These are phyloP conservation scores for Arthrinium phaeospermum DNA, from an alignment of 2,329 filamentous ascomycete species.

Conservation along the genomic window DNA sequence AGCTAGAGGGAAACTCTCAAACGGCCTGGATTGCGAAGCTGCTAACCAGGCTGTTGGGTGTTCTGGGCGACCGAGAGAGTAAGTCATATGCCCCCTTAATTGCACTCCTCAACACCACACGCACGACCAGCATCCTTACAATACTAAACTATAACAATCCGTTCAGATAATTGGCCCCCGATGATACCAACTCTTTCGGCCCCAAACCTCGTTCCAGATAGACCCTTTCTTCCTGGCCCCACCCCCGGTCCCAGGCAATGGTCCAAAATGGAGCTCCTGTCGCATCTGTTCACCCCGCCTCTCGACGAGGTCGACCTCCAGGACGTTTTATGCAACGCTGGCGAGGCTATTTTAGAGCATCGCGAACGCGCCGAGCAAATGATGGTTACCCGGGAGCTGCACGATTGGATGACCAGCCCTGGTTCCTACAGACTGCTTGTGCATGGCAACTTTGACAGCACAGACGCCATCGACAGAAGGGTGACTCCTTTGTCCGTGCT, in stretches of 20 bases:
- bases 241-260: not conserved
- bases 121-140: not conserved
- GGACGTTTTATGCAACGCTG: not conserved
- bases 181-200: not conserved
- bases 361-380: slow-evolving; percentile 21
- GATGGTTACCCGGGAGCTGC: not conserved
- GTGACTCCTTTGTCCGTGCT: slow-evolving; percentile 22
- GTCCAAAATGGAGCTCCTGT: slow-evolving; percentile 15
- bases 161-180: not conserved
- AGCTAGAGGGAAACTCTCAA: not conserved
- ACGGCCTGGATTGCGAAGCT: not conserved
- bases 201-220: not conserved
- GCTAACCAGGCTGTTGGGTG: not conserved
- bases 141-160: not conserved
- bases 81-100: not conserved
- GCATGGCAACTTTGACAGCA: slow-evolving; percentile 21
- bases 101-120: not conserved
- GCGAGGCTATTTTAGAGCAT: slow-evolving; percentile 19
- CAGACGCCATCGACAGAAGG: slow-evolving; percentile 1
- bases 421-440: slow-evolving; percentile 20
- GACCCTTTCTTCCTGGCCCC: not conserved
- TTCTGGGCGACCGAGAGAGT: not conserved
- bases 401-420: slow-evolving; percentile 18
- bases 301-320: slow-evolving; percentile 21
- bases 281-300: slow-evolving; percentile 11